A percentile compares a stretch with the other conserved stretches of the same genome.
These are phyloP conservation scores for Nosema muscidifuracis DNA, from an alignment of 371 early-diverging fungal species.

Conservation along the genomic window DNA sequence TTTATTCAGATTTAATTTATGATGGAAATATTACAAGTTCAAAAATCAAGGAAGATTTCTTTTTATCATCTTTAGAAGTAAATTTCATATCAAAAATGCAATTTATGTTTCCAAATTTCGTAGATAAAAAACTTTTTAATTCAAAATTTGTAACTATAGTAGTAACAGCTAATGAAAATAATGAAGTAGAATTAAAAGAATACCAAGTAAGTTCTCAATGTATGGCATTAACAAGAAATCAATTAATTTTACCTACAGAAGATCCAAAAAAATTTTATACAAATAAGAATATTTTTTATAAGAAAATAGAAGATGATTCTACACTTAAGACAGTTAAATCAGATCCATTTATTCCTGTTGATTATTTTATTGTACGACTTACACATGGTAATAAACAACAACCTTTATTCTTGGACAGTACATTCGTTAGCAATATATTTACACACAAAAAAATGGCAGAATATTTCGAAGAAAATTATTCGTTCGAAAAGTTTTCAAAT, in stretches of 20 bases:
- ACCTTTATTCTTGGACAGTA: constrained; percentile 2
- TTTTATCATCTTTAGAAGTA: constrained; percentile 81
- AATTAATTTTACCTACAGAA: constrained; percentile 77
- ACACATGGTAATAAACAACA: constrained; percentile 45
- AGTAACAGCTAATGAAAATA: constrained; percentile 64
- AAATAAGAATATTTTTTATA: constrained; percentile 66
- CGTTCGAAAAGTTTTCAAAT: constrained; percentile 39
- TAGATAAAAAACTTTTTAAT: constrained; percentile 67
- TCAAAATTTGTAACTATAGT: constrained; percentile 71
- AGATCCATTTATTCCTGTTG: constrained; percentile 42
- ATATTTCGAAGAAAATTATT: constrained; percentile 45
- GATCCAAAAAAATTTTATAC: constrained; percentile 78
- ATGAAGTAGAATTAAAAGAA: constrained; percentile 74
- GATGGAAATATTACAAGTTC: constrained; percentile 72
- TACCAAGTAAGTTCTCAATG: constrained; percentile 84
- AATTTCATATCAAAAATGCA: constrained; percentile 81
- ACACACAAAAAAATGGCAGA: constrained; percentile 34
- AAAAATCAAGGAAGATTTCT: constrained; percentile 81
- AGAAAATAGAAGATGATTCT: constrained; percentile 27
- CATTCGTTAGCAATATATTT: constrained; percentile 17
- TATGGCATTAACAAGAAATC: constrained; percentile 78
- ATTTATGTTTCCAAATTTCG: constrained; percentile 66
- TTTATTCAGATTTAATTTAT: constrained; percentile 82
- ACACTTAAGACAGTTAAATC: constrained; percentile 19
- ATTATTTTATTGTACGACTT: constrained; percentile 47